Evolutionary conservation across 352 stramenopile species (phyloP).

Genomic region (Globisporangium alternatum): DNA sequence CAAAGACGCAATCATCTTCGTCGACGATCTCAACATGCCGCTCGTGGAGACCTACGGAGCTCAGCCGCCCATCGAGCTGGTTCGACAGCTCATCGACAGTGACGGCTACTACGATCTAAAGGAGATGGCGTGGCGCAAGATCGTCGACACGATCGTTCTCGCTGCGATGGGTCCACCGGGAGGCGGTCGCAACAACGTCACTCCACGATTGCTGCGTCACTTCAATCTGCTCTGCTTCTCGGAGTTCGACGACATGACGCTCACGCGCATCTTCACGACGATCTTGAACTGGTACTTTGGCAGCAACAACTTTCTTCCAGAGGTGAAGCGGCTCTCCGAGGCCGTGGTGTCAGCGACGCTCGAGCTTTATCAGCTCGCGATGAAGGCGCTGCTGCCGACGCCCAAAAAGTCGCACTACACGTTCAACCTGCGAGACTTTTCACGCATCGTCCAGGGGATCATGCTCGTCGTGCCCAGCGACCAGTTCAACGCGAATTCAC

Average conservation of each 20-base stretch:
- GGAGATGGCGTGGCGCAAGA: slow-evolving; percentile 90
- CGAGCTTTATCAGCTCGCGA: slow-evolving; percentile 88
- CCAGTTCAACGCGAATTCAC: slow-evolving; percentile 68
- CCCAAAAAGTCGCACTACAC: slow-evolving; percentile 96
- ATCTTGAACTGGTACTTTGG: slow-evolving; percentile 89
- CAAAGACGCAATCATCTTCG: slow-evolving; percentile 87
- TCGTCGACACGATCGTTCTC: slow-evolving; percentile 90
- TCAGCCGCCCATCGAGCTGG: slow-evolving; percentile 91
- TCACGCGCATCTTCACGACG: slow-evolving; percentile 91
- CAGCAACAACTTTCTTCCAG: slow-evolving; percentile 52
- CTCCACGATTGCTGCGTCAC: slow-evolving; percentile 87
- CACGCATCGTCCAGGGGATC: slow-evolving; percentile 91
- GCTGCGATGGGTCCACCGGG: slow-evolving; percentile 91
- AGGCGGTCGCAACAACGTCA: slow-evolving; percentile 89
- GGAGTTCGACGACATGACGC: slow-evolving; percentile 92
- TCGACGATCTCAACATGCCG: slow-evolving; percentile 96
- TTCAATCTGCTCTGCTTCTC: slow-evolving; percentile 94
- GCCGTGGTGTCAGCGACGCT: slow-evolving; percentile 88
- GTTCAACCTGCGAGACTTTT: slow-evolving; percentile 95
- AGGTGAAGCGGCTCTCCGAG: slow-evolving; percentile 73
- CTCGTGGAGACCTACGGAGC: slow-evolving; percentile 92
- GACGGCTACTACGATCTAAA: slow-evolving; percentile 93
- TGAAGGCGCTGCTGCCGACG: slow-evolving; percentile 87
- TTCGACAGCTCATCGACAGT: slow-evolving; percentile 89
- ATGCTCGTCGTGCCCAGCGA: slow-evolving; percentile 88